A percentile compares a stretch with the other conserved stretches of the same genome.
Evolutionary conservation across 768 basidiomycete species (phyloP).

Genomic region (Naganishia vaughanmartiniae): DNA sequence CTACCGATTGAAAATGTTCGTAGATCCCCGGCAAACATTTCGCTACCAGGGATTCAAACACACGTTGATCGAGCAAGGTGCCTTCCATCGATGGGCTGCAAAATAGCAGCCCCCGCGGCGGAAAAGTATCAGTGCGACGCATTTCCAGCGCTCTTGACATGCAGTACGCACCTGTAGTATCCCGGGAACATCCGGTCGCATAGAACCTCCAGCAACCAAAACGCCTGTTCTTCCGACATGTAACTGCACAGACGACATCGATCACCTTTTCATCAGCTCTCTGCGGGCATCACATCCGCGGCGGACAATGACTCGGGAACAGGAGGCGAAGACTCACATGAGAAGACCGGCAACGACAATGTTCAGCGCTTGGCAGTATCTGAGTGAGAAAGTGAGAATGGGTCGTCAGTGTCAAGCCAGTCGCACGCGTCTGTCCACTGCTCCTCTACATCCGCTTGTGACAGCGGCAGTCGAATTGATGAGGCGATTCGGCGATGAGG

Average conservation of each 20-base stretch:
- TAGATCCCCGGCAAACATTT: slow-evolving; percentile 87
- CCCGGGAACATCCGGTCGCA: slow-evolving; percentile 93
- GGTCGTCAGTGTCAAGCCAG: too few species aligned
- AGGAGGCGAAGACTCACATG: slow-evolving; percentile 42
- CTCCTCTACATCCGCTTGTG: too few species aligned
- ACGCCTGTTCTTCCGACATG: slow-evolving; percentile 98
- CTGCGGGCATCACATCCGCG: neutral
- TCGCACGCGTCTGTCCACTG: too few species aligned
- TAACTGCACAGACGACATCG: slow-evolving; percentile 61
- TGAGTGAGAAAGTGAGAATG: slow-evolving; percentile 55
- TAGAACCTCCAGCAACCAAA: slow-evolving; percentile 92
- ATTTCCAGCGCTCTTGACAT: neutral
- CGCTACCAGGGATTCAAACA: slow-evolving; percentile 90
- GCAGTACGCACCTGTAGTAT: slow-evolving; percentile 76
- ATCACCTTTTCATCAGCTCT: neutral
- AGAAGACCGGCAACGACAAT: slow-evolving; percentile 75
- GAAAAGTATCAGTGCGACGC: neutral
- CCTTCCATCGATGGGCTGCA: slow-evolving; percentile 94
- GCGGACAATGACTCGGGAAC: neutral
- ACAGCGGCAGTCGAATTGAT: too few species aligned
- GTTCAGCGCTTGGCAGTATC: slow-evolving; percentile 97
- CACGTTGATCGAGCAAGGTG: slow-evolving; percentile 94
- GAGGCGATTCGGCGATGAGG: too few species aligned
- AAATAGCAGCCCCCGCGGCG: neutral
- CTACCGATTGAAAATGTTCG: slow-evolving; percentile 83